Conservation (phyloP, 164 flowering plant species). For the Nymphaea thermarum region DNA sequence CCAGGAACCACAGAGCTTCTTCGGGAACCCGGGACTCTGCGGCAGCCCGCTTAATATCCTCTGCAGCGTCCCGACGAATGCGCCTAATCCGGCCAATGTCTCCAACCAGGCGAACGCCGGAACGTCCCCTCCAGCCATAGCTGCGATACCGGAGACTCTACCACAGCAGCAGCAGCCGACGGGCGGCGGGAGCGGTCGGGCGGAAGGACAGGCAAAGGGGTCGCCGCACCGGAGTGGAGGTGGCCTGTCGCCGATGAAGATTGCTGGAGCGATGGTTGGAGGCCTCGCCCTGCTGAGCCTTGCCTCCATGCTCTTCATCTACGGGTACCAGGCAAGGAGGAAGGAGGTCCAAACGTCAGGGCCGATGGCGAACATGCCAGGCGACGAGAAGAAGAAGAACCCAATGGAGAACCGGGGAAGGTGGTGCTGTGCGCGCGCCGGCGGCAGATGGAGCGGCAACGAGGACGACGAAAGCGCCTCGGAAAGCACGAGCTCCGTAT, state of each 20-base stretch:
- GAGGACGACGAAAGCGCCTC: not conserved
- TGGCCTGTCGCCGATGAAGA: conserved; percentile 7
- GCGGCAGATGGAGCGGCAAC: not conserved
- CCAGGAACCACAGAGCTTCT: conserved; percentile 40
- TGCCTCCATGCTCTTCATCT: conserved; percentile 3
- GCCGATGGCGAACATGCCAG: not conserved
- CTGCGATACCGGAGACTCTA: conserved; percentile 8
- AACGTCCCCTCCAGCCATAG: conserved; percentile 11
- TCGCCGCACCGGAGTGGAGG: not conserved
- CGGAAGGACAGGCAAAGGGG: not conserved
- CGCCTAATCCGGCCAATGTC: conserved; percentile 18
- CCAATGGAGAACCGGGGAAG: not conserved
- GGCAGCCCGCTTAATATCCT: conserved; percentile 61
- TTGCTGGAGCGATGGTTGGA: conserved; percentile 8
- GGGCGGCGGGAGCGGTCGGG: not conserved
- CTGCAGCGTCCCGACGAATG: conserved; percentile 47
- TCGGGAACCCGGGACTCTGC: conserved; percentile 58
- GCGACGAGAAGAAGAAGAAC: not conserved
- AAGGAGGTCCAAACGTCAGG: not conserved
- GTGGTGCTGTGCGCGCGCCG: not conserved
- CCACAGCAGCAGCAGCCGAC: not conserved
- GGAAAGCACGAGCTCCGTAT: not conserved
- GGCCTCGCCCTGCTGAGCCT: conserved; percentile 8
- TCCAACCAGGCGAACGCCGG: conserved; percentile 25
- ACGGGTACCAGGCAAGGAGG: conserved; percentile 6